Evolutionary conservation across 2,329 filamentous ascomycete species (phyloP).

Genomic region (Aciculosporium take): DNA sequence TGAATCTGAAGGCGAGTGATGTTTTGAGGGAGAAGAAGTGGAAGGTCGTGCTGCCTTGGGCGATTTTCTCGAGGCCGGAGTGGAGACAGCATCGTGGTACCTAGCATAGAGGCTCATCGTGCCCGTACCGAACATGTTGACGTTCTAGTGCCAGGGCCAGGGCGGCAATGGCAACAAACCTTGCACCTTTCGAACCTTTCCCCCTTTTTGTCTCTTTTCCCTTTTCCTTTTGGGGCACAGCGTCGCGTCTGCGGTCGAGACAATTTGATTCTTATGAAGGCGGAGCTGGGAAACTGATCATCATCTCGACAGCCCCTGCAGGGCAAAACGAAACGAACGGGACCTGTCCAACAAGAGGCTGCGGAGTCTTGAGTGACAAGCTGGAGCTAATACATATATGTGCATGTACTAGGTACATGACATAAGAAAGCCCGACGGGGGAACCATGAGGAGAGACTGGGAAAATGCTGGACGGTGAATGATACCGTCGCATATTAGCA

Average conservation of each 20-base stretch:
- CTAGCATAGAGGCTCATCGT: slow-evolving; percentile 14
- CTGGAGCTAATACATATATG: slow-evolving; percentile 3
- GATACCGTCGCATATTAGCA: slow-evolving; percentile 2
- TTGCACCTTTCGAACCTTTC: no score
- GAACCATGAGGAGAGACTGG: background rate
- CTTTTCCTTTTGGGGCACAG: background rate
- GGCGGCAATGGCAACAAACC: slow-evolving; percentile 5
- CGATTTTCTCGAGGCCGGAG: slow-evolving; percentile 3
- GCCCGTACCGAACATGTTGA: slow-evolving; percentile 9
- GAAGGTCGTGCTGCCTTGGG: slow-evolving; percentile 5
- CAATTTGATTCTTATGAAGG: slow-evolving; percentile 5
- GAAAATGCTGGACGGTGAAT: slow-evolving; percentile 6
- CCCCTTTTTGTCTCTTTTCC: no score
- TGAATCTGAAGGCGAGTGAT: slow-evolving; percentile 5
- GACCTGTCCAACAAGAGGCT: background rate
- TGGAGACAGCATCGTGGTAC: slow-evolving; percentile 11
- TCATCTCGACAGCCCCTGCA: slow-evolving; percentile 1
- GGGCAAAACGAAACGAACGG: background rate
- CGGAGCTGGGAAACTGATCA: slow-evolving; percentile 3
- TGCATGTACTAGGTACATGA: no score
- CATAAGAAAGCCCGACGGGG: background rate
- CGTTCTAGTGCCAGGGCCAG: slow-evolving; percentile 4
- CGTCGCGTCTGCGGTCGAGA: slow-evolving; percentile 4
- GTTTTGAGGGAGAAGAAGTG: slow-evolving; percentile 4
- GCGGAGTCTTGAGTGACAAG: slow-evolving; percentile 5